A percentile compares a stretch with the other conserved stretches of the same genome.
Evolutionary conservation across 108 stramenopile genomes (phyloP).

Genomic region (Aurantiochytrium sp.): DNA sequence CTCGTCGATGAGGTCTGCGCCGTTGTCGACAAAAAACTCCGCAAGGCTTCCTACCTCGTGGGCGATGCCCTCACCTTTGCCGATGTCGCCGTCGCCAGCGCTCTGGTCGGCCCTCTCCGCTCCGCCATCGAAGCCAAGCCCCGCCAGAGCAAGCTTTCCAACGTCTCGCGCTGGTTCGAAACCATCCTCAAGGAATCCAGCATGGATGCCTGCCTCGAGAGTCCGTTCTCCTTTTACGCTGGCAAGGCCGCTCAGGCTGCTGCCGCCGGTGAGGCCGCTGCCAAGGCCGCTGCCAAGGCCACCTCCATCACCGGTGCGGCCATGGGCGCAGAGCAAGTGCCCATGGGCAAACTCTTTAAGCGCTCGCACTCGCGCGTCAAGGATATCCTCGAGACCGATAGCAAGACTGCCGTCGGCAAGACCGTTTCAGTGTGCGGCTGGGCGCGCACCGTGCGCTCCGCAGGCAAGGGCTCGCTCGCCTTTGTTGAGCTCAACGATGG

Average conservation of each 20-base stretch:
- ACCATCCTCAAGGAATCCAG: constrained; percentile 30
- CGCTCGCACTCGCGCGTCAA: background rate
- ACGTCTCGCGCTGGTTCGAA: constrained; percentile 33
- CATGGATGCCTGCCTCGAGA: background rate
- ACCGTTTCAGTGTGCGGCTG: constrained; percentile 67
- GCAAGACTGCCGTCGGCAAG: constrained; percentile 34
- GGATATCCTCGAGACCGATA: constrained; percentile 25
- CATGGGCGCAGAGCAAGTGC: background rate
- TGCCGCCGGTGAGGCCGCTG: background rate
- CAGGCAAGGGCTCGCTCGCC: constrained; percentile 52
- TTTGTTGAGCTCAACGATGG: constrained; percentile 76
- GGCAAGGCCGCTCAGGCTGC: background rate
- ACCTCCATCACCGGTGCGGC: constrained; percentile 21
- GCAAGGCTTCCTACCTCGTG: constrained; percentile 22
- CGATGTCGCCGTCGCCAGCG: constrained; percentile 42
- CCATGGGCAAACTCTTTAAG: background rate
- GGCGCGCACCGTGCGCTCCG: constrained; percentile 59
- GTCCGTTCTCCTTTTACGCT: background rate
- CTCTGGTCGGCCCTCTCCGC: background rate
- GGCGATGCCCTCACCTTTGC: constrained; percentile 39
- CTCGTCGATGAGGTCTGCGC: background rate
- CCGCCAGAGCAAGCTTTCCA: background rate
- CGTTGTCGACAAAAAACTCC: constrained; percentile 11
- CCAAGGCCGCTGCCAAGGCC: background rate
- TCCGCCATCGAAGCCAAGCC: background rate